Evolutionary conservation across 352 stramenopile species (phyloP).

Genomic region (Globisporangium lucens): DNA sequence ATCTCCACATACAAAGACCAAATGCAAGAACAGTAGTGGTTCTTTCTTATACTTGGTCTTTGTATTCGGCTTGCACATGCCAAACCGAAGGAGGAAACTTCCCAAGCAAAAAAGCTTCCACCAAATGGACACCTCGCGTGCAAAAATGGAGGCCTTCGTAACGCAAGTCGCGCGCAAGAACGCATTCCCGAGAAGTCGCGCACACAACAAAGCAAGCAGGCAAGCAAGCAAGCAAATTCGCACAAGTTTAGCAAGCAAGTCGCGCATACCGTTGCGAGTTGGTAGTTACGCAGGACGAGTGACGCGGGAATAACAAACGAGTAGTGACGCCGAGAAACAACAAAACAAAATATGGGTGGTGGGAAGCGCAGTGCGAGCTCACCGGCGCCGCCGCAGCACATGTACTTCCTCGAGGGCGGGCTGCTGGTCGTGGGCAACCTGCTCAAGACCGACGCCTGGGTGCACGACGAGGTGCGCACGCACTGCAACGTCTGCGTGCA

Average conservation of each 20-base stretch:
- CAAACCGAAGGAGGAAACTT: slow-evolving; percentile 12
- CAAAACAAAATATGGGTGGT: slow-evolving; percentile 14
- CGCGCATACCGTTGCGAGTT: not conserved
- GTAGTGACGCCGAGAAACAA: not conserved
- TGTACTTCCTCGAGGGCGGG: slow-evolving; percentile 76
- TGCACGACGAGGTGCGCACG: slow-evolving; percentile 63
- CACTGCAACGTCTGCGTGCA: slow-evolving; percentile 82
- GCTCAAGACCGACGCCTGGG: slow-evolving; percentile 62
- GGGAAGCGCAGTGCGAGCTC: slow-evolving; percentile 16
- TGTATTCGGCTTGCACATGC: too few relatives aligned
- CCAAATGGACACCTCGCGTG: too few relatives aligned
- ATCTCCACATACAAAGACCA: too few relatives aligned
- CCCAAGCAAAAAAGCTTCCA: slow-evolving; percentile 8
- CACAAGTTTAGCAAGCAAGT: not conserved
- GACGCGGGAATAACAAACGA: not conserved
- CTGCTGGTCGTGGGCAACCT: slow-evolving; percentile 69
- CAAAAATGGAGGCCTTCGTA: not conserved
- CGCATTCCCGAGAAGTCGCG: not conserved
- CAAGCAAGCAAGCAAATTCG: too few relatives aligned
- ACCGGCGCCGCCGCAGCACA: slow-evolving; percentile 36
- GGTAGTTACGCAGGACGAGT: not conserved
- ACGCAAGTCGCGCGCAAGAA: slow-evolving; percentile 11
- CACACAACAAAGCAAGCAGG: not conserved
- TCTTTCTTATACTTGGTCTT: too few relatives aligned
- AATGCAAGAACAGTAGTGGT: too few relatives aligned